These are phyloP conservation scores for Xanthoconium stramineum DNA, from an alignment of 768 basidiomycete species.

Conservation along the genomic window DNA sequence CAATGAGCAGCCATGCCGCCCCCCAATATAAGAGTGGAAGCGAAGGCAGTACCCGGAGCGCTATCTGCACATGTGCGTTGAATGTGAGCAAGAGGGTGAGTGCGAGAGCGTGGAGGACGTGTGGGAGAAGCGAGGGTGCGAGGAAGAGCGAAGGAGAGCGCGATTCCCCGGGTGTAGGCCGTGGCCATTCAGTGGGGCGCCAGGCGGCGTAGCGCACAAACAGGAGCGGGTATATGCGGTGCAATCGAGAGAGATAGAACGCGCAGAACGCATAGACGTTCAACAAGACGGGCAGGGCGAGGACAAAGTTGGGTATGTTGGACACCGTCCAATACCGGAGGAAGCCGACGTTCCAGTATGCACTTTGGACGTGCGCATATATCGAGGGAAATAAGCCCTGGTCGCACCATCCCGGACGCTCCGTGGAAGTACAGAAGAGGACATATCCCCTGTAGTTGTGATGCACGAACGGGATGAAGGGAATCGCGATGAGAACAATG, in stretches of 20 bases:
- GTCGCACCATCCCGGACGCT: conserved; percentile 61
- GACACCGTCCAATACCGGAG: conserved; percentile 79
- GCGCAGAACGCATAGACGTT: conserved; percentile 38
- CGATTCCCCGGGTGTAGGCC: not conserved
- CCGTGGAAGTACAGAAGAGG: conserved; percentile 53
- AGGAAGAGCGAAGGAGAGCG: conserved; percentile 32
- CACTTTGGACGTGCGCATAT: conserved; percentile 76
- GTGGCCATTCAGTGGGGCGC: not conserved
- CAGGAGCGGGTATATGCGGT: not conserved
- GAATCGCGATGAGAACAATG: conserved; percentile 41
- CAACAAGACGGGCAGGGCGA: conserved; percentile 68
- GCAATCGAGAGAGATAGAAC: conserved; percentile 22
- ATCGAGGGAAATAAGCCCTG: conserved; percentile 53
- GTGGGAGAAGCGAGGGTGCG: conserved; percentile 51
- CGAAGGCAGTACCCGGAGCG: conserved; percentile 70
- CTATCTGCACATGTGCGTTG: conserved; percentile 84
- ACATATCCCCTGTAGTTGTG: conserved; percentile 70
- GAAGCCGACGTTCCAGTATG: conserved; percentile 87
- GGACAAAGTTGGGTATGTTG: conserved; percentile 86
- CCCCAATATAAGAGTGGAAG: conserved; percentile 87
- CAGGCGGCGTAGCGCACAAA: not conserved
- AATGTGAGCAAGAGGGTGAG: conserved; percentile 66
- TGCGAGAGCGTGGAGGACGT: conserved; percentile 70
- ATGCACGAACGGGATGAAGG: conserved; percentile 62
- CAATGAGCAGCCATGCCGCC: conserved; percentile 61